Evolutionary conservation across 2,329 filamentous ascomycete genomes (phyloP).

Genomic region (Epichloe bromicola): DNA sequence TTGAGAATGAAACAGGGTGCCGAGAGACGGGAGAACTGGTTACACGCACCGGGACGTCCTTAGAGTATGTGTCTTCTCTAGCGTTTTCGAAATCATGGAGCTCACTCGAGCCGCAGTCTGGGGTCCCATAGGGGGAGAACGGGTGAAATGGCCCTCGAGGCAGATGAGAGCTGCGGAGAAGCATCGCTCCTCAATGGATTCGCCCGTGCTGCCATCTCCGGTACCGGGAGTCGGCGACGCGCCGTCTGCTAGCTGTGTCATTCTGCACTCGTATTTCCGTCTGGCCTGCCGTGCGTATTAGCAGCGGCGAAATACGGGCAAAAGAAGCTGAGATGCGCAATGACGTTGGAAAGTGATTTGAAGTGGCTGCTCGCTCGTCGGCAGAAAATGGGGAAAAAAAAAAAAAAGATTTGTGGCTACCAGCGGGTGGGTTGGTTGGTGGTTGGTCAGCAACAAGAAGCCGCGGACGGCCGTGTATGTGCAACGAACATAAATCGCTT

Average conservation of each 20-base stretch:
- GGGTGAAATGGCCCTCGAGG: conserved; percentile 48
- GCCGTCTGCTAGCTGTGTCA: conserved; percentile 16
- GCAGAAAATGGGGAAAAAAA: conserved; percentile 6
- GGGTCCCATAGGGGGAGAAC: conserved; percentile 40
- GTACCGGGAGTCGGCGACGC: conserved; percentile 8
- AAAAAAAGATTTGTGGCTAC: neutral
- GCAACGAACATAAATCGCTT: neutral
- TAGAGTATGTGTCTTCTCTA: conserved; percentile 51
- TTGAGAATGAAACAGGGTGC: neutral
- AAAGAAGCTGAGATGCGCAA: neutral
- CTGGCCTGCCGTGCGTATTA: neutral
- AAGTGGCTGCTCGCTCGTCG: neutral
- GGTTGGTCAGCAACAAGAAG: neutral
- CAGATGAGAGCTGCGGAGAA: conserved; percentile 48
- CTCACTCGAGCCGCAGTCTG: conserved; percentile 41
- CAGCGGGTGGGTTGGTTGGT: neutral
- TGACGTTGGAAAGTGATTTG: neutral
- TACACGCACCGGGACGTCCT: conserved; percentile 42
- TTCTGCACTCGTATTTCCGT: conserved; percentile 2
- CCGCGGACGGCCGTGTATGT: neutral
- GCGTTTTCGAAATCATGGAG: conserved; percentile 44
- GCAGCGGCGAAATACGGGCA: neutral
- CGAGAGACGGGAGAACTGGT: neutral
- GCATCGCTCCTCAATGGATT: conserved; percentile 50
- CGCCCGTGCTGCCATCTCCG: conserved; percentile 12